Evolutionary conservation across 768 basidiomycete species (phyloP), one percentile per base, ranked within the genome.

Genomic region (Tricholoma matsutake): DNA sequence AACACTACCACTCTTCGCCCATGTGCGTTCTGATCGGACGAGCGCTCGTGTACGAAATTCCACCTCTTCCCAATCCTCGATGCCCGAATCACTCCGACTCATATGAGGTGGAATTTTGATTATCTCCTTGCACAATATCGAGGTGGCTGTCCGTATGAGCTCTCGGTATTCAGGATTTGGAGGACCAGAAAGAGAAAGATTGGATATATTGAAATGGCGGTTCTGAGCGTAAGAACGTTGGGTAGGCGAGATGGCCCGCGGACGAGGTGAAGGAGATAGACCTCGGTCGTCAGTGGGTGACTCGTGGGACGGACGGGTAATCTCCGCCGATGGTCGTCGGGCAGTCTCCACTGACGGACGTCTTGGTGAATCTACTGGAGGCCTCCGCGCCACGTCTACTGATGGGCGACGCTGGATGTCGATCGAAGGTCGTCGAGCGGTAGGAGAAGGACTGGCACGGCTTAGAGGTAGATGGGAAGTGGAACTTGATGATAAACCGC

Each of bases 1-100:
- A 41, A 63, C 54, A 43, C 58, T 74, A 11, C 86, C 84, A 67
- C 78, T 88, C 79, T 81, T 86, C 3, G 84, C 84, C 92, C 92
- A 94, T 18, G 88, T 82, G 49, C 88, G 81, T 71, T 94, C 92
- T 58, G 91, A 76, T 58, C 91, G 78, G 20, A 78, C 80, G 57
- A 95, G 73, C 1, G 80, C 75, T 11, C 83, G 77, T 65, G 88
- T 74, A 55, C 89, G 78, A 8, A 82, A 74, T 72, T 94, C 91
- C 6, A 93, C 89, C 68, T 89, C 89, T 60, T 88, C 87, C 83
- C 86, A 89, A 58, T 90, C 87, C 67, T 75, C 78, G 47, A 77
- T 64, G 25, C 81, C 82, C 37, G 78, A 64, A 22, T 84, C 81
- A 5, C 75, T 78, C 56, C 80, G 81, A 56, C 74, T 79, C 71